Percentiles rank a stretch among this genome's conserved stretches.
phyloP scores from a whole-genome alignment of 768 basidiomycete genomes.

The Cyathus striatus region DNA sequence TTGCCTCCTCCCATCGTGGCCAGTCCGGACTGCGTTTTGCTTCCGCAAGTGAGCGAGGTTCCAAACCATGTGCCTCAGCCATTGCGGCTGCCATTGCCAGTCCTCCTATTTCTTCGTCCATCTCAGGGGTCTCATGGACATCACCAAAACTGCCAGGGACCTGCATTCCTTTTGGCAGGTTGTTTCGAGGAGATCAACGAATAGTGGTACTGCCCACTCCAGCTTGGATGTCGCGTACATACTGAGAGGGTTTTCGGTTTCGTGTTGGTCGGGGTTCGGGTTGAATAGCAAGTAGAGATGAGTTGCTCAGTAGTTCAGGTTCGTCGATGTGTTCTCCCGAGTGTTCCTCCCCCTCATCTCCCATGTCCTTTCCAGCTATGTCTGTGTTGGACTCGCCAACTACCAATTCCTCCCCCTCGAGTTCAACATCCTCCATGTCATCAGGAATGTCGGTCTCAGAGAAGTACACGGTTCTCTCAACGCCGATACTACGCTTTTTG shows the following conservation, averaged over 20 bases:
- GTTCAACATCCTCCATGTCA: neutral
- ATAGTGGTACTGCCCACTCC: neutral
- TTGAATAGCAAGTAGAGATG: neutral
- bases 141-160: neutral
- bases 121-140: constrained; percentile 2
- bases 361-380: neutral
- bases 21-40: constrained; percentile 9
- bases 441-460: neutral
- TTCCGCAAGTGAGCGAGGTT: constrained; percentile 7
- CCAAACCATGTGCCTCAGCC: constrained; percentile 3
- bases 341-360: too few species aligned
- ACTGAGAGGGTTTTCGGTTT: neutral
- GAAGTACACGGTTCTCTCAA: constrained; percentile 9
- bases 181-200: neutral
- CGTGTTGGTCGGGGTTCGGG: neutral
- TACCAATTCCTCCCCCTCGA: constrained; percentile 1
- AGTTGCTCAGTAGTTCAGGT: neutral
- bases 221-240: neutral
- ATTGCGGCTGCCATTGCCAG: constrained; percentile 6
- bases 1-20: constrained; percentile 14
- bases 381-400: neutral
- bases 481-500: constrained; percentile 9
- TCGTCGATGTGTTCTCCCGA: constrained; percentile 3
- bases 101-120: constrained; percentile 1
- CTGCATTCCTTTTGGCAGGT: constrained; percentile 3